Conservation (phyloP, 2,329 filamentous ascomycete species). For the Alternaria postmessia region DNA sequence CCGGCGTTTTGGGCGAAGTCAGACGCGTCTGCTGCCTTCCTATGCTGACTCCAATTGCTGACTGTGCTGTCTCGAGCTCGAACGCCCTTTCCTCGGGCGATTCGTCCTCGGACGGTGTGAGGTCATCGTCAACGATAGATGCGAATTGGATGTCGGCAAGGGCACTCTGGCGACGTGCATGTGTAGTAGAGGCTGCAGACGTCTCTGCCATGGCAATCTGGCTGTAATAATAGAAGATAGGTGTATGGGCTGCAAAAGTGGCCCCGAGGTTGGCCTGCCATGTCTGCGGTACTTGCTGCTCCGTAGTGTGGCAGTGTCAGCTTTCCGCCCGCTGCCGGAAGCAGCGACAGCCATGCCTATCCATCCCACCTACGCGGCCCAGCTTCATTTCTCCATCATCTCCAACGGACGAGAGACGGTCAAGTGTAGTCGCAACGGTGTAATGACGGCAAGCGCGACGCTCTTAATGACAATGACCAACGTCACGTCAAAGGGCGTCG, state of each 20-base stretch:
- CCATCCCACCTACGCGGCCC: slow-evolving; percentile 11
- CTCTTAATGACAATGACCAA: slow-evolving; percentile 6
- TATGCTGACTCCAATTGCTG: slow-evolving; percentile 67
- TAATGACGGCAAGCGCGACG: slow-evolving; percentile 22
- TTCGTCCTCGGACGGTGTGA: slow-evolving; percentile 58
- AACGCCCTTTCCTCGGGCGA: slow-evolving; percentile 39
- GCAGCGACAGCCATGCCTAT: slow-evolving; percentile 18
- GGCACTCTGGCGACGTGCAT: slow-evolving; percentile 44
- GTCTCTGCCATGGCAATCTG: slow-evolving; percentile 32
- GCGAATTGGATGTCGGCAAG: slow-evolving; percentile 54
- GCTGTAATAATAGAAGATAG: slow-evolving; percentile 3
- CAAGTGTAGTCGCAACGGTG: slow-evolving; percentile 11
- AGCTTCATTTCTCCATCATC: slow-evolving; percentile 6
- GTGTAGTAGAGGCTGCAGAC: slow-evolving; percentile 9
- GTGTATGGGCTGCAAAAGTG: slow-evolving; percentile 10
- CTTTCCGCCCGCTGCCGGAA: slow-evolving; percentile 34
- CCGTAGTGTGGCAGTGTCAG: slow-evolving; percentile 39
- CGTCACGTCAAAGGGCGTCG: slow-evolving; percentile 13
- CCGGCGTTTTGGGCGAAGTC: slow-evolving; percentile 64
- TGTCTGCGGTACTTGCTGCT: slow-evolving; percentile 24
- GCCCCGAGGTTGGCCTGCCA: slow-evolving; percentile 22
- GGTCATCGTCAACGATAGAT: slow-evolving; percentile 49
- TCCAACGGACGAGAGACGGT: slow-evolving; percentile 4
- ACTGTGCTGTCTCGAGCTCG: slow-evolving; percentile 52
- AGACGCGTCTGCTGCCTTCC: slow-evolving; percentile 64